Evolutionary conservation across 768 basidiomycete genomes (phyloP).

Genomic region (Tylopilus felleus): DNA sequence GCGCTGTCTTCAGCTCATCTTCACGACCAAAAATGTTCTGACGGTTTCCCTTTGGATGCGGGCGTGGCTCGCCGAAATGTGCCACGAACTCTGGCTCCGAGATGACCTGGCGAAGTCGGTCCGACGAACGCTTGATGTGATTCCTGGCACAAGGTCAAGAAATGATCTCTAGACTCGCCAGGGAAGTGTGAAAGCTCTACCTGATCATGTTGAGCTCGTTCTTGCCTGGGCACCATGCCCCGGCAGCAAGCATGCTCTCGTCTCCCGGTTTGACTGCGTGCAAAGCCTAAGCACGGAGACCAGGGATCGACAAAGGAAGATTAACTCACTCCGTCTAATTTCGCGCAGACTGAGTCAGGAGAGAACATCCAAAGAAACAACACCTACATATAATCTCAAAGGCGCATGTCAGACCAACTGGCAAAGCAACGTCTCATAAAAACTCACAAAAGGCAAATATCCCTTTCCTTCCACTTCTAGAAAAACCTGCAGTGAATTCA

Average conservation of each 20-base stretch:
- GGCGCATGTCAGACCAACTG: conserved; percentile 5
- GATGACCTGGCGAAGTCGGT: conserved; percentile 64
- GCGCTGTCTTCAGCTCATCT: conserved; percentile 86
- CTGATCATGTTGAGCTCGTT: conserved; percentile 78
- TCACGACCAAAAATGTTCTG: conserved; percentile 84
- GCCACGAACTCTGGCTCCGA: conserved; percentile 67
- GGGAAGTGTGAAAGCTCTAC: conserved; percentile 30
- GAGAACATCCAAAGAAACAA: not conserved
- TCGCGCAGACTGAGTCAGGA: not conserved
- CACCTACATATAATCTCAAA: conserved; percentile 24
- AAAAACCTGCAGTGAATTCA: conserved; percentile 77
- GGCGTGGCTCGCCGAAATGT: conserved; percentile 70
- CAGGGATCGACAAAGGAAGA: not conserved
- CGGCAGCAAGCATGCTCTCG: conserved; percentile 72
- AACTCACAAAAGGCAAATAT: conserved; percentile 81
- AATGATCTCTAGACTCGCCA: not conserved
- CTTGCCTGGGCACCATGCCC: conserved; percentile 75
- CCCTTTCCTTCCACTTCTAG: conserved; percentile 86
- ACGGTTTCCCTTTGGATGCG: conserved; percentile 56
- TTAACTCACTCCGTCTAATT: conserved; percentile 22
- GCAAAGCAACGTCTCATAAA: not conserved
- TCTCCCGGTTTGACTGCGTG: conserved; percentile 60
- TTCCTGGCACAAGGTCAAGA: conserved; percentile 35
- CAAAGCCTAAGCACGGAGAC: conserved; percentile 4
- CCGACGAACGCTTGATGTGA: conserved; percentile 60